These are phyloP conservation scores for Glycine tomentella DNA, from an alignment of 306 rosid genomes.

Conservation along the genomic window DNA sequence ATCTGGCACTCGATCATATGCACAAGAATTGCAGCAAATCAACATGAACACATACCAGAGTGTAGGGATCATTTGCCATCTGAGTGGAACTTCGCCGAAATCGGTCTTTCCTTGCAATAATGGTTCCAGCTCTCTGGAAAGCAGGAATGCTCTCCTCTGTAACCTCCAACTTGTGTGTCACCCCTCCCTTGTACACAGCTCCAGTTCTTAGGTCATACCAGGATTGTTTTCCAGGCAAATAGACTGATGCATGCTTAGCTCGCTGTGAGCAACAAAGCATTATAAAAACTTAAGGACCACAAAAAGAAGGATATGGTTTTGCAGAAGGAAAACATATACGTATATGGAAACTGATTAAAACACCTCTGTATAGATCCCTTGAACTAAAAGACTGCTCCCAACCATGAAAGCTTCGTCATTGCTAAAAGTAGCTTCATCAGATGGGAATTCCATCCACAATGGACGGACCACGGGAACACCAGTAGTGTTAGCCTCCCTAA, in stretches of 20 bases:
- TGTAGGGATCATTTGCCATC: constrained; percentile 92
- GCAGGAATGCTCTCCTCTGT: constrained; percentile 88
- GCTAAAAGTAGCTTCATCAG: constrained; percentile 86
- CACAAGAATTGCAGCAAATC: constrained; percentile 34
- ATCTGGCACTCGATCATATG: background rate
- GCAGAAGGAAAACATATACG: constrained; percentile 29
- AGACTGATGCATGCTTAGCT: constrained; percentile 78
- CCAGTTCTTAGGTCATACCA: constrained; percentile 92
- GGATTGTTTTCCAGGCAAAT: constrained; percentile 86
- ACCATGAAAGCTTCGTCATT: constrained; percentile 98
- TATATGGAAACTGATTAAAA: constrained; percentile 35
- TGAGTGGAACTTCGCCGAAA: constrained; percentile 94
- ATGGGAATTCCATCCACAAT: constrained; percentile 98
- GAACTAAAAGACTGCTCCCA: constrained; percentile 90
- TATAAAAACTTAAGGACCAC: constrained; percentile 23
- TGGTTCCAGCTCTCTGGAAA: constrained; percentile 91
- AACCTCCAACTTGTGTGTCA: constrained; percentile 71
- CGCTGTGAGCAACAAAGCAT: constrained; percentile 54
- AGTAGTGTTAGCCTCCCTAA: constrained; percentile 85
- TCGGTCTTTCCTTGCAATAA: constrained; percentile 90
- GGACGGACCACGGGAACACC: constrained; percentile 94
- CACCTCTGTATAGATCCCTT: constrained; percentile 94
- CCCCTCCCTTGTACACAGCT: constrained; percentile 75
- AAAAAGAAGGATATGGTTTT: constrained; percentile 14
- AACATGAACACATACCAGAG: constrained; percentile 72